These are phyloP conservation scores for Kodamaea sp. DNA, from an alignment of 1,139 yeast genomes.

Conservation along the genomic window DNA sequence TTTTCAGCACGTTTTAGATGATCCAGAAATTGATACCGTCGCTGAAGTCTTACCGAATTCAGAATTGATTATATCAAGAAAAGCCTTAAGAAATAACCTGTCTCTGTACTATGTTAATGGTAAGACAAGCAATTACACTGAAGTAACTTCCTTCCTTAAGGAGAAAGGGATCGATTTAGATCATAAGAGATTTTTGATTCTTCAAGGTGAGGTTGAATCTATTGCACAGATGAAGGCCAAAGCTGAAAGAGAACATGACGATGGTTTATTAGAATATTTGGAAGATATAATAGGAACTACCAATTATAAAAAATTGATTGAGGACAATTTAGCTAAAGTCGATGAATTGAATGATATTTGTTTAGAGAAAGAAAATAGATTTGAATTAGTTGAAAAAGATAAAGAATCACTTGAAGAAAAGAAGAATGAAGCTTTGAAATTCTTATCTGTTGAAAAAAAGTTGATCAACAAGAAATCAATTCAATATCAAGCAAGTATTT, in stretches of 20 bases:
- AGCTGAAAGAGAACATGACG: conserved; percentile 89
- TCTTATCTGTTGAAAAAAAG: conserved; percentile 62
- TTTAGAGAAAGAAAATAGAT: conserved; percentile 74
- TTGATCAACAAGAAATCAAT: conserved; percentile 53
- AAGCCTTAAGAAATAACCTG: conserved; percentile 70
- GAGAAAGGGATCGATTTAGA: conserved; percentile 92
- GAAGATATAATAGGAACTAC: conserved; percentile 98
- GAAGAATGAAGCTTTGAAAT: conserved; percentile 67
- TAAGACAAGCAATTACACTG: conserved; percentile 66
- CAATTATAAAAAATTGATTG: conserved; percentile 73
- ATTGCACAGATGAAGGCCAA: conserved; percentile 98
- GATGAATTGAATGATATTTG: conserved; percentile 76
- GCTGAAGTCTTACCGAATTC: conserved; percentile 49
- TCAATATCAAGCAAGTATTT: conserved; percentile 53
- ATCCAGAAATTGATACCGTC: conserved; percentile 34
- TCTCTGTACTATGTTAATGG: conserved; percentile 79
- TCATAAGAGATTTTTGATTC: conserved; percentile 87
- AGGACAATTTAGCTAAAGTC: conserved; percentile 54
- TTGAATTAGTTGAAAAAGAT: conserved; percentile 76
- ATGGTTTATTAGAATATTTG: conserved; percentile 86
- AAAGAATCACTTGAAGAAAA: conserved; percentile 64
- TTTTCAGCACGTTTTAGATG: conserved; percentile 75
- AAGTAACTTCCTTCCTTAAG: conserved; percentile 70
- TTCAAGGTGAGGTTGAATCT: conserved; percentile 98
- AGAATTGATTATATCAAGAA: conserved; percentile 69